phyloP scores from a whole-genome alignment of 1,139 yeast species.

The Suhomyces taliae region DNA sequence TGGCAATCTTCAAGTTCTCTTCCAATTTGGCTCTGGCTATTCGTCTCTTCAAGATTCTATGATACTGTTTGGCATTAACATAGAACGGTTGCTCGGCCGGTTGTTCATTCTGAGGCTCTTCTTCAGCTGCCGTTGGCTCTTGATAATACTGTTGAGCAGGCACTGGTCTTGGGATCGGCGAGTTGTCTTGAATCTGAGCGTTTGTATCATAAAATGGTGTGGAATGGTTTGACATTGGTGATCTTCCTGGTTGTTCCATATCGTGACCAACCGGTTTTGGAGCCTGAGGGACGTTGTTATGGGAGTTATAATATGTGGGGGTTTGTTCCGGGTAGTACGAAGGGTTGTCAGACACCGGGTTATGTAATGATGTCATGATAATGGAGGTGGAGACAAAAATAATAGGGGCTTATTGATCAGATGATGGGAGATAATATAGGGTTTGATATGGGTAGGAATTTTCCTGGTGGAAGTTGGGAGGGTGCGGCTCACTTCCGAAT shows the following conservation, averaged over 20 bases:
- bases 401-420: background rate
- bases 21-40: slow-evolving; percentile 92
- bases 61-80: slow-evolving; percentile 97
- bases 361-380: slow-evolving; percentile 37
- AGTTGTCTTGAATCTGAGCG: slow-evolving; percentile 6
- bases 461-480: background rate
- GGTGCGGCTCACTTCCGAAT: background rate
- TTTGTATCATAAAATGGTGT: slow-evolving; percentile 16
- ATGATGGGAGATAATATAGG: background rate
- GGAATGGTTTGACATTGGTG: slow-evolving; percentile 14
- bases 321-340: slow-evolving; percentile 33
- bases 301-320: slow-evolving; percentile 26
- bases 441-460: background rate
- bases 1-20: slow-evolving; percentile 80
- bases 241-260: slow-evolving; percentile 6
- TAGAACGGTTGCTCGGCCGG: slow-evolving; percentile 84
- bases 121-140: slow-evolving; percentile 8
- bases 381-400: background rate
- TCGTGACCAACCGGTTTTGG: slow-evolving; percentile 7
- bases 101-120: slow-evolving; percentile 10
- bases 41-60: slow-evolving; percentile 88
- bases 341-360: slow-evolving; percentile 25
- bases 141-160: slow-evolving; percentile 12
- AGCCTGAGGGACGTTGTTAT: slow-evolving; percentile 12
- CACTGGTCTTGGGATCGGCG: slow-evolving; percentile 5